Conservation (phyloP, 768 basidiomycete genomes). For the Leccinellum rugosiceps region DNA sequence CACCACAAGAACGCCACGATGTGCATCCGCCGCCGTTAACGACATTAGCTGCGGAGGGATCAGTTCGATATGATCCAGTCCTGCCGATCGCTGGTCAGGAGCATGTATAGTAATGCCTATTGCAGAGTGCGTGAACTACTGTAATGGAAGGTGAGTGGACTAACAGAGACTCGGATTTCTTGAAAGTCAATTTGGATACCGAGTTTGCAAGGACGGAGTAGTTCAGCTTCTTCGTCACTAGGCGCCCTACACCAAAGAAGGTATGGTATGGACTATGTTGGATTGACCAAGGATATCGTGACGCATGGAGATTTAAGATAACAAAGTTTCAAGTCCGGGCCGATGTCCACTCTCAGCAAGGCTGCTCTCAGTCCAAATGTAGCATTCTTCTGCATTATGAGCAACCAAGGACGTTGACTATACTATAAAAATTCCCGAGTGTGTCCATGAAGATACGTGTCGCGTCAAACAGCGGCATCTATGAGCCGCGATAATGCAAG, state of each 20-base stretch:
- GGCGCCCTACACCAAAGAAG: background rate
- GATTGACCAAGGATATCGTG: background rate
- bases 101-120: background rate
- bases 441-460: background rate
- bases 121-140: background rate
- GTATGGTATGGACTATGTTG: background rate
- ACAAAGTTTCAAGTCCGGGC: background rate
- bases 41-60: background rate
- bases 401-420: background rate
- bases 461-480: background rate
- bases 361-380: background rate
- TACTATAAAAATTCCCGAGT: background rate
- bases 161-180: background rate
- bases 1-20: background rate
- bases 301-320: background rate
- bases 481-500: slow-evolving; percentile 38
- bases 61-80: background rate
- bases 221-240: background rate
- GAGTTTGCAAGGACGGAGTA: background rate
- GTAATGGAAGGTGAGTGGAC: background rate
- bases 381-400: background rate
- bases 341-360: background rate
- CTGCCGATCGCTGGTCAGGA: background rate
- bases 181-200: background rate
- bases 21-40: background rate